These are phyloP conservation scores for Saccharum officinarum DNA, from an alignment of 176 grass and related monocot species.

Conservation along the genomic window DNA sequence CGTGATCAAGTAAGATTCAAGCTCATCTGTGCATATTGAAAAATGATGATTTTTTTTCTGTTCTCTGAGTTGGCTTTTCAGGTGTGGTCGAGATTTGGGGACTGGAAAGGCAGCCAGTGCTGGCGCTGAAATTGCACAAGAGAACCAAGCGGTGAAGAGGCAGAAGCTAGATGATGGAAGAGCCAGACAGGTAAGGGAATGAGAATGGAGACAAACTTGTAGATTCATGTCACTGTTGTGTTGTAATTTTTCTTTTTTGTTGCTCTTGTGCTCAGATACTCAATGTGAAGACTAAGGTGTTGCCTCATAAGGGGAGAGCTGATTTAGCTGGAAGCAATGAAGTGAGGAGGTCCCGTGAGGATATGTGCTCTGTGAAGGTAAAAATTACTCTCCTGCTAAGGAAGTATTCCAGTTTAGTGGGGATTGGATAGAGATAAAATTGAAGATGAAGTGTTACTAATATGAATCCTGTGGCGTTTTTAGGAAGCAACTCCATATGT, in stretches of 20 bases:
- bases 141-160: constrained; percentile 91
- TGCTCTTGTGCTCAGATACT: constrained; percentile 62
- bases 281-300: constrained; percentile 61
- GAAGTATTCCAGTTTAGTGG: not conserved
- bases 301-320: constrained; percentile 73
- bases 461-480: constrained; percentile 25
- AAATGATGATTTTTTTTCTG: not conserved
- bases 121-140: constrained; percentile 56
- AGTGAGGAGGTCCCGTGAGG: constrained; percentile 35
- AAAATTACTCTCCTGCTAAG: constrained; percentile 2
- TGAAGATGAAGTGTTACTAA: not conserved
- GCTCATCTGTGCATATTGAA: not conserved
- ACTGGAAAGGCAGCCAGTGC: constrained; percentile 4
- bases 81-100: constrained; percentile 5
- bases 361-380: constrained; percentile 52
- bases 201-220: not conserved
- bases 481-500: constrained; percentile 63
- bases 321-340: constrained; percentile 39
- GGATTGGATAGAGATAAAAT: constrained; percentile 4
- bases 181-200: constrained; percentile 53
- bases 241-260: not conserved
- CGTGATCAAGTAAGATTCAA: constrained; percentile 53
- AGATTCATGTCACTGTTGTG: not conserved
- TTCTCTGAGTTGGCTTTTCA: constrained; percentile 23
- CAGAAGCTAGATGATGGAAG: constrained; percentile 84